Evolutionary conservation across 352 stramenopile genomes (phyloP).

Genomic region (Phytophthora tentaculata): DNA sequence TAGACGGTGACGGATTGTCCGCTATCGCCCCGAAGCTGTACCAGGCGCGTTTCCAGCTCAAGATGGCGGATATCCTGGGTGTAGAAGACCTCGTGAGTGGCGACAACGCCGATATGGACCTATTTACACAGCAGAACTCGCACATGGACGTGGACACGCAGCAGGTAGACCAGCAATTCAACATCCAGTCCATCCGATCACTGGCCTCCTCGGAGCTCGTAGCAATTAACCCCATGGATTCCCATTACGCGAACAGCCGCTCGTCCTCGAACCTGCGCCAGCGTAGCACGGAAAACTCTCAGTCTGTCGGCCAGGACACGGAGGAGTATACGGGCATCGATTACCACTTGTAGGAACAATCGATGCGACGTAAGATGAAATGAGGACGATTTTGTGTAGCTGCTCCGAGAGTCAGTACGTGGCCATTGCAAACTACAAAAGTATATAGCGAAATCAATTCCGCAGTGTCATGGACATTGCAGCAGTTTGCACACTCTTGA

Average conservation of each 20-base stretch:
- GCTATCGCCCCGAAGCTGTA: conserved; percentile 87
- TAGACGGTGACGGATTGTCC: conserved; percentile 83
- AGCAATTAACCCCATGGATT: conserved; percentile 60
- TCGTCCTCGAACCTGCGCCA: conserved; percentile 61
- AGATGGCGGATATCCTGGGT: conserved; percentile 87
- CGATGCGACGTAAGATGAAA: conserved; percentile 13
- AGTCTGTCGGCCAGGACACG: conserved; percentile 77
- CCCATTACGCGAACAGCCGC: conserved; percentile 66
- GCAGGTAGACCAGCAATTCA: conserved; percentile 57
- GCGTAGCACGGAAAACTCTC: conserved; percentile 65
- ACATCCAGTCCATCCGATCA: conserved; percentile 75
- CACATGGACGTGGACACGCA: conserved; percentile 89
- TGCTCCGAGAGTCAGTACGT: not conserved
- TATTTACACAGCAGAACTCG: conserved; percentile 87
- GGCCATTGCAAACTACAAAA: not conserved
- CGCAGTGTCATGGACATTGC: too few relatives aligned
- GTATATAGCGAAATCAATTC: too few relatives aligned
- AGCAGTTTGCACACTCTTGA: too few relatives aligned
- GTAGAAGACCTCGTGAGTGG: conserved; percentile 72
- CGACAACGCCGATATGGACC: conserved; percentile 51
- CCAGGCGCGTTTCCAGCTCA: conserved; percentile 85
- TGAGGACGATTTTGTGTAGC: conserved; percentile 16
- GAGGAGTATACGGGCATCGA: conserved; percentile 88
- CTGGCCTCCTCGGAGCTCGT: conserved; percentile 72
- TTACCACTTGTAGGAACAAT: conserved; percentile 75